Evolutionary conservation across 2,329 filamentous ascomycete genomes (phyloP).

Genomic region (Teratosphaeria gauchensis): DNA sequence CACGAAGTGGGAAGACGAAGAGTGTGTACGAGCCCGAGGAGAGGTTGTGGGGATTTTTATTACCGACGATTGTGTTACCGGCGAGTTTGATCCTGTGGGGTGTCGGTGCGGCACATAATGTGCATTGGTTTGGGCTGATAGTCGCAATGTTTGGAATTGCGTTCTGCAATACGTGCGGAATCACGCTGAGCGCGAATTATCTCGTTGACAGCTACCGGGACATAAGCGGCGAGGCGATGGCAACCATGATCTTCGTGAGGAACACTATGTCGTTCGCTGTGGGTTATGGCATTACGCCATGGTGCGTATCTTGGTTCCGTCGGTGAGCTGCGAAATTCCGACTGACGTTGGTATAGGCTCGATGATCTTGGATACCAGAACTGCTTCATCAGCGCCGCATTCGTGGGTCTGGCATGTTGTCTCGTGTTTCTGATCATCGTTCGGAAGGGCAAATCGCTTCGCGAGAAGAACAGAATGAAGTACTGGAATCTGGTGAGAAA

Average conservation of each 20-base stretch:
- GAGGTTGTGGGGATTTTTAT: constrained; percentile 30
- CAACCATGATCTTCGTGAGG: constrained; percentile 37
- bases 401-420: constrained; percentile 33
- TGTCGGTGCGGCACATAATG: constrained; percentile 35
- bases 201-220: constrained; percentile 39
- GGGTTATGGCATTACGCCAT: constrained; percentile 22
- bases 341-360: constrained; percentile 20
- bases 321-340: constrained; percentile 7
- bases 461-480: constrained; percentile 3
- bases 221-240: constrained; percentile 35
- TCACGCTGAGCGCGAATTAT: constrained; percentile 33
- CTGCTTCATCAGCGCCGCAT: constrained; percentile 35
- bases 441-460: constrained; percentile 5
- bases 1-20: constrained; percentile 22
- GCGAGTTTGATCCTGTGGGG: constrained; percentile 41
- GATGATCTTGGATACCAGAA: constrained; percentile 33
- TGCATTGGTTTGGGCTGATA: constrained; percentile 42
- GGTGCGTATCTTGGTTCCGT: constrained; percentile 21
- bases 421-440: constrained; percentile 17
- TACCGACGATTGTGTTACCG: constrained; percentile 35
- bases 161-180: constrained; percentile 11
- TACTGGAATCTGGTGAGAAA: constrained; percentile 9
- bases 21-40: constrained; percentile 35
- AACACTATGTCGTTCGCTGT: constrained; percentile 42
- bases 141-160: constrained; percentile 27